Evolutionary conservation across 192 early-diverging fungal species (phyloP), one percentile per base, ranked within the genome.

Genomic region (Linnemannia hyalina): DNA sequence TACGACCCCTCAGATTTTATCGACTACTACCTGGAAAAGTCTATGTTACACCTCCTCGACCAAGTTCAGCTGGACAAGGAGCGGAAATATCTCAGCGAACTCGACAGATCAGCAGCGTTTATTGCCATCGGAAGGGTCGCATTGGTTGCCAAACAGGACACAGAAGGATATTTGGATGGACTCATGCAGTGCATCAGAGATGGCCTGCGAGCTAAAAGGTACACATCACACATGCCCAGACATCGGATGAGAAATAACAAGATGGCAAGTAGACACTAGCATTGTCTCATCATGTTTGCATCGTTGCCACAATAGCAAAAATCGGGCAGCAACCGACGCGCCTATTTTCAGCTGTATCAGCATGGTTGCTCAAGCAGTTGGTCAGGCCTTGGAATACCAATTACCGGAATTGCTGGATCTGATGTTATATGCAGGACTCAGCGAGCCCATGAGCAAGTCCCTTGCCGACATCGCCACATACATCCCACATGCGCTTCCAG

Each of bases 371-470:
- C 87, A 90, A 15, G 96, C 98, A 47, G 94, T 99, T 52, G 96
- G 97, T 15, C 96, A 94, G 38, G 94, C 95, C 9, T 79, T 98
- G 70, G 95, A 93, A 0, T 94, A 93, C 77, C 92, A 97, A 79
- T 91, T 99, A 89, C 92, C 95, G 54, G 96, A 95, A 46, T 86
- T 99, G 8, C 80, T 99, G 75, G 97, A 98, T 72, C 89, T 96
- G 54, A 98, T 99, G 95, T 97, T 99, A 70, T 91, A 93, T 18
- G 91, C 93, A 36, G 98, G 98, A 23, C 89, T 99, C 41, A 97
- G 93, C 73, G 93, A 96, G 71, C 87, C 94, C 20, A 88, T 99
- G 80, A 92, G 93, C 29, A 89, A 94, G 54, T 94, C 97, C 7
- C 90, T 99, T 76, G 91, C 90, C 8, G 93, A 97, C 52, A 84